Base-by-base conservation (phyloP, 768 basidiomycete species). In the Galerina marginata region DNA sequence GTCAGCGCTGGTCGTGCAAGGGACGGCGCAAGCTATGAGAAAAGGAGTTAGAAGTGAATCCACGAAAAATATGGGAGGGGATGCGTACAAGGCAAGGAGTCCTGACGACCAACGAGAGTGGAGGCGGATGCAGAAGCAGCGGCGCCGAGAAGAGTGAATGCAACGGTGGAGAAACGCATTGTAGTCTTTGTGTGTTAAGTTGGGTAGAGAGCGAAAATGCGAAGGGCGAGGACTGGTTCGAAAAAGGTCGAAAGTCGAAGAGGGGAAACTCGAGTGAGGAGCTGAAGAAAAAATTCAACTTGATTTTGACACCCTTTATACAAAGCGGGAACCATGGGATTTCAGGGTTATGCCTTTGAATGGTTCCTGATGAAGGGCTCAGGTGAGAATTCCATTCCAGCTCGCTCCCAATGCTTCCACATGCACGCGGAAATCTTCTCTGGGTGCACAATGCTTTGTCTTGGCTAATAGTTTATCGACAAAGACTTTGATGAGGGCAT, bases 131-230 rank as follows among this genome's bases (percentile, higher is more conserved):
- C 75, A 47, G 78, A 74, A 65, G 79, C 73, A 67, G 77, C 77
- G 67, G 76, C 73, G 64, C 76, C 68, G 60, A 77, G 70, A 70
- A 81, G 70, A 69, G 77, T 64, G 62, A 78, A 58, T 59, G 79
- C 57, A 59, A 75, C 69, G 64, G 79, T 43, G 59, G 81, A 72
- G 78, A 83, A 82, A 71, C 81, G 86, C 88, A 90, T 90, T 56
- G 49, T 56, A 54, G 58, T 59, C 51, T 54, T 59, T 61, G 52
- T 54, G 53, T 59, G 58, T 64, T 66, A 68, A 54, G 69, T 62
- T 60, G 59, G 68, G 63, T 61, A 66, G 64, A 68, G 65, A 61
- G 64, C 59, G 57, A 60, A 68, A 57, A 55, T 45, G 43, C n/a
- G 26, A 45, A 47, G n/a, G 11, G 48, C 12, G 40, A 37, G 29